phyloP scores from a whole-genome alignment of 2,329 filamentous ascomycete genomes.

The Lecanicillium sp. region DNA sequence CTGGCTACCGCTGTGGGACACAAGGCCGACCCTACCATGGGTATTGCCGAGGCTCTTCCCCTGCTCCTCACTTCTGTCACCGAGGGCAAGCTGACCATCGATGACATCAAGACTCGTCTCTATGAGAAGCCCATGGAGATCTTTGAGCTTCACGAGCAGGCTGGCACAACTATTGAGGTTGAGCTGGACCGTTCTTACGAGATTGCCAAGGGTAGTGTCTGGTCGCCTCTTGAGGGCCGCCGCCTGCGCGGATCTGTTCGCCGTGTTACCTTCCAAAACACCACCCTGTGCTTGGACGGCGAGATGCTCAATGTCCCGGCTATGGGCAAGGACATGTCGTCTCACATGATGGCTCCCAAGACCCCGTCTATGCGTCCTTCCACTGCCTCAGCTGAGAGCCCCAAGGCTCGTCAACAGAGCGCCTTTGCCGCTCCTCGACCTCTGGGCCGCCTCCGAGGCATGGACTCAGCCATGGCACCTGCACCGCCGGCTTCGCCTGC shows the following conservation, averaged over 20 bases:
- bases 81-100: slow-evolving; percentile 64
- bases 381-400: slow-evolving; percentile 28
- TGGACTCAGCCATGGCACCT: slow-evolving; percentile 14
- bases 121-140: slow-evolving; percentile 76
- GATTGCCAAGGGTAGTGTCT: slow-evolving; percentile 37
- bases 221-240: slow-evolving; percentile 68
- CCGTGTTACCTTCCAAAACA: slow-evolving; percentile 67
- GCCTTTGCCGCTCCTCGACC: slow-evolving; percentile 22
- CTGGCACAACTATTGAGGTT: slow-evolving; percentile 64
- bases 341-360: slow-evolving; percentile 47
- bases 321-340: slow-evolving; percentile 69
- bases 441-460: slow-evolving; percentile 21
- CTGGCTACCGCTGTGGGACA: slow-evolving; percentile 50
- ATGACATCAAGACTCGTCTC: slow-evolving; percentile 63
- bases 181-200: slow-evolving; percentile 67
- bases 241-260: slow-evolving; percentile 63
- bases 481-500: slow-evolving; percentile 14
- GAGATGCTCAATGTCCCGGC: slow-evolving; percentile 45
- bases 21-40: slow-evolving; percentile 51
- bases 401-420: slow-evolving; percentile 23
- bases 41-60: slow-evolving; percentile 67
- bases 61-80: slow-evolving; percentile 68
- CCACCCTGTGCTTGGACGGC: slow-evolving; percentile 69
- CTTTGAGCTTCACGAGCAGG: slow-evolving; percentile 75
- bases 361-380: slow-evolving; percentile 53